Percentiles rank a stretch among this genome's conserved stretches.
Evolutionary conservation across 345 rosid species (phyloP).

Genomic region (Citrus cavaleriei): DNA sequence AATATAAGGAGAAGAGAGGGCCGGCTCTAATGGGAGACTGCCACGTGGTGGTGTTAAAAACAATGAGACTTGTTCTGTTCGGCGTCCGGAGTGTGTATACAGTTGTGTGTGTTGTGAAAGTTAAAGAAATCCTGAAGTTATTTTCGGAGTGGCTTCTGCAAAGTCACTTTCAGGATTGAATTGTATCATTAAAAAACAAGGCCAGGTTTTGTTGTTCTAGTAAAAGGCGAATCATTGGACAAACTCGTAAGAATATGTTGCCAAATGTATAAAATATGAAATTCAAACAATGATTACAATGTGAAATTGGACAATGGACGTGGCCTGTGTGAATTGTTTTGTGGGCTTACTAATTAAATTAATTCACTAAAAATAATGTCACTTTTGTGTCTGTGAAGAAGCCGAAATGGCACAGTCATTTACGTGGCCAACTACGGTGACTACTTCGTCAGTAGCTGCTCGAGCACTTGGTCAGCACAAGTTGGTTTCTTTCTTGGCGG

Average conservation of each 20-base stretch:
- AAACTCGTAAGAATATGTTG: neutral
- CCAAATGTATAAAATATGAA: neutral
- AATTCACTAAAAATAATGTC: neutral
- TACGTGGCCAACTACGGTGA: neutral
- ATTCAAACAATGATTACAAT: neutral
- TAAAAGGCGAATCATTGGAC: neutral
- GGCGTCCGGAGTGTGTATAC: slow-evolving; percentile 18
- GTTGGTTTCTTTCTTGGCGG: neutral
- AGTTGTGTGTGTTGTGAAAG: neutral
- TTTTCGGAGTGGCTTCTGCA: neutral
- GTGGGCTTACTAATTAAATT: neutral
- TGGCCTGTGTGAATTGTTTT: neutral
- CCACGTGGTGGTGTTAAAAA: slow-evolving; percentile 44
- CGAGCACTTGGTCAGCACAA: neutral
- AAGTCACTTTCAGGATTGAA: slow-evolving; percentile 19
- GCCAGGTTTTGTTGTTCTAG: slow-evolving; percentile 1
- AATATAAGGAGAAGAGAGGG: slow-evolving; percentile 16
- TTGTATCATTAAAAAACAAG: neutral
- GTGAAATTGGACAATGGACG: no score
- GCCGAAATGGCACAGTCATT: neutral
- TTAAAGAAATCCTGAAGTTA: neutral
- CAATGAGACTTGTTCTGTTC: slow-evolving; percentile 50
- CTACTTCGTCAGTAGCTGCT: neutral
- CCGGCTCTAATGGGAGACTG: slow-evolving; percentile 37
- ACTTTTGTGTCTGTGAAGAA: neutral